Base-by-base conservation (phyloP, 768 basidiomycete genomes). In the Dacryopinax primogenitus region DNA sequence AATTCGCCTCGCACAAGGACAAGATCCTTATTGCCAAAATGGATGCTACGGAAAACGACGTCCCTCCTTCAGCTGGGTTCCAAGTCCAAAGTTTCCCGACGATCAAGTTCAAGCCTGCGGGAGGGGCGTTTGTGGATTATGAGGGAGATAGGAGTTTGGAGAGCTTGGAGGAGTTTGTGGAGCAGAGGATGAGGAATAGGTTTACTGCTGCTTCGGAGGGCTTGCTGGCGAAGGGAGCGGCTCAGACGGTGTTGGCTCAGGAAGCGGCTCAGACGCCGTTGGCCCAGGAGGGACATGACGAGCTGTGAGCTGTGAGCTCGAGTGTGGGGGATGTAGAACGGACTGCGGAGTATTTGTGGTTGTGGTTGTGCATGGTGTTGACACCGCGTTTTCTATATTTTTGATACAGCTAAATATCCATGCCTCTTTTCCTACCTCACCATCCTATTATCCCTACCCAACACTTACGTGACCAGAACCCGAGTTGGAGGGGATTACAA, bases 41-140 rank as follows among this genome's bases (percentile, higher is more conserved):
- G 79, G 96, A 99, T 69, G 91, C 92, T 1, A 87, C 86, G 66
- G 93, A 96, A 77, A 99, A 99, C 74, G 96, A 99, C 74, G 81
- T 99, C 16, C 95, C 96, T 58, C 80, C 86, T 21, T 83, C 83
- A n/a, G 84, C 87, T 66, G 84, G 87, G 33, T 98, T 99, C 90
- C 84, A 86, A 63, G 77, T 98, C 66, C 71, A 79, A 64, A 90
- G 92, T 39, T 93, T 92, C 87, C 95, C 96, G 7, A 98, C 96
- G 3, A 74, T 98, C 72, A 98, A 98, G 75, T 95, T 99, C 83
- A 94, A 93, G 79, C 82, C 86, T 3, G 95, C 96, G 15, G 95
- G 95, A 51, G 77, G 83, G 23, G 78, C 80, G 64, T 99, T 94
- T 79, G 77, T 94, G 63, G 92, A 96, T 74, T 98, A 94, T 73